Conservation (phyloP, 441 rosid genomes). For the Adansonia grandidieri region DNA sequence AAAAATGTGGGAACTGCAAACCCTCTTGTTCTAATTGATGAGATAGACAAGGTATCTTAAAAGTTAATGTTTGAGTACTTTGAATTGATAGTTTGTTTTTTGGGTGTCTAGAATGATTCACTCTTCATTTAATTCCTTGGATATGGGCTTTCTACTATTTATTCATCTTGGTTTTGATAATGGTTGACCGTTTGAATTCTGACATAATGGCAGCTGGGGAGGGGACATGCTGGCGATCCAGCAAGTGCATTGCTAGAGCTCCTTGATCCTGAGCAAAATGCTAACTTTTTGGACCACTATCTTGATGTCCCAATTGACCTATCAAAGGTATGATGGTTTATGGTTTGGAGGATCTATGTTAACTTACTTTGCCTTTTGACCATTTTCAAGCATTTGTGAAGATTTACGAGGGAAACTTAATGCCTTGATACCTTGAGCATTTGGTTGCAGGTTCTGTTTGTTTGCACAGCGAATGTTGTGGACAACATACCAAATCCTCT, state of each 20-base stretch:
- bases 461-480: conserved; percentile 91
- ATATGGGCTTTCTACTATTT: not conserved
- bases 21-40: conserved; percentile 97
- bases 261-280: conserved; percentile 97
- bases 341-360: conserved; percentile 14
- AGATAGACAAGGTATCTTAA: conserved; percentile 87
- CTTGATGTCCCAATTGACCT: conserved; percentile 91
- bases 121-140: not conserved
- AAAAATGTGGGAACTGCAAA: conserved; percentile 92
- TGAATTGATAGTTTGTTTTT: conserved; percentile 21
- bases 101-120: conserved; percentile 13
- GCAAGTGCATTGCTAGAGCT: conserved; percentile 96
- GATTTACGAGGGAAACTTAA: conserved; percentile 1
- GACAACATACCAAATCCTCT: conserved; percentile 87
- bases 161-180: not conserved
- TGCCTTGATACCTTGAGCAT: not conserved
- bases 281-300: conserved; percentile 91
- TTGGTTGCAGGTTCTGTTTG: conserved; percentile 84
- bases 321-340: conserved; percentile 67
- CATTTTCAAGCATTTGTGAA: conserved; percentile 1
- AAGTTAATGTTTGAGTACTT: conserved; percentile 14
- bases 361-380: not conserved
- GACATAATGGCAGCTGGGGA: conserved; percentile 70
- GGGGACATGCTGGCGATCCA: conserved; percentile 85
- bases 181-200: conserved; percentile 15